These are phyloP conservation scores for Cryptococcus maquisensis DNA, from an alignment of 1,284 basidiomycete species.

Conservation along the genomic window DNA sequence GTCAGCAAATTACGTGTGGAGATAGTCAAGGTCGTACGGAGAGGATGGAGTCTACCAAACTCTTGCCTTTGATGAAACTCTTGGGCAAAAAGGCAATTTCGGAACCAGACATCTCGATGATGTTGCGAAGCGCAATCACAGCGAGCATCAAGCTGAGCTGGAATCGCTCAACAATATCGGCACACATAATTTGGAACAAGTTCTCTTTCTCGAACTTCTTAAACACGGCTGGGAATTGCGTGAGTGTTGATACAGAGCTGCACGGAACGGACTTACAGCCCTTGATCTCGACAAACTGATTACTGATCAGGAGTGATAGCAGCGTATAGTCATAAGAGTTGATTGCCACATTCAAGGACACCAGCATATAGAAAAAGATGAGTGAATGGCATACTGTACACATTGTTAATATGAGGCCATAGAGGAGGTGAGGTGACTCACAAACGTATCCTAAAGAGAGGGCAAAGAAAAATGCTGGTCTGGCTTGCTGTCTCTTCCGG, in stretches of 20 bases:
- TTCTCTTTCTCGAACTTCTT: slow-evolving; percentile 99
- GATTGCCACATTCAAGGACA: slow-evolving; percentile 93
- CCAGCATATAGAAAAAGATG: slow-evolving; percentile 96
- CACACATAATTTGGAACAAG: slow-evolving; percentile 98
- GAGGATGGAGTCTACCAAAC: slow-evolving; percentile 70
- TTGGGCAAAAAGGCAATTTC: slow-evolving; percentile 76
- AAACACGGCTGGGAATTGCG: slow-evolving; percentile 63
- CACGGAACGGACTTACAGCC: slow-evolving; percentile 57
- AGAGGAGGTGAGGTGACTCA: slow-evolving; percentile 46
- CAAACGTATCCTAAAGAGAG: slow-evolving; percentile 81
- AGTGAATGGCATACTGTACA: slow-evolving; percentile 74
- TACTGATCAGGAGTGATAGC: slow-evolving; percentile 88
- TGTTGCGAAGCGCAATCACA: slow-evolving; percentile 87
- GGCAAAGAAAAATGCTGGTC: slow-evolving; percentile 79
- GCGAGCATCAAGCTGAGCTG: slow-evolving; percentile 86
- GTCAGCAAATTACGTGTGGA: slow-evolving; percentile 2
- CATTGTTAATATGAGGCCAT: neutral
- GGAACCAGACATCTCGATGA: slow-evolving; percentile 89
- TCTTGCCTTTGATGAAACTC: slow-evolving; percentile 77
- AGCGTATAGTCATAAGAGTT: slow-evolving; percentile 98
- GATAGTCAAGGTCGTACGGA: slow-evolving; percentile 62
- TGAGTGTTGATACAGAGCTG: slow-evolving; percentile 2
- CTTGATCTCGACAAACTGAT: slow-evolving; percentile 99
- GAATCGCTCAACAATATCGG: slow-evolving; percentile 98
- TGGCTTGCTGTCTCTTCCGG: slow-evolving; percentile 49